Conservation (phyloP, 352 stramenopile genomes). For the Globisporangium solare region DNA sequence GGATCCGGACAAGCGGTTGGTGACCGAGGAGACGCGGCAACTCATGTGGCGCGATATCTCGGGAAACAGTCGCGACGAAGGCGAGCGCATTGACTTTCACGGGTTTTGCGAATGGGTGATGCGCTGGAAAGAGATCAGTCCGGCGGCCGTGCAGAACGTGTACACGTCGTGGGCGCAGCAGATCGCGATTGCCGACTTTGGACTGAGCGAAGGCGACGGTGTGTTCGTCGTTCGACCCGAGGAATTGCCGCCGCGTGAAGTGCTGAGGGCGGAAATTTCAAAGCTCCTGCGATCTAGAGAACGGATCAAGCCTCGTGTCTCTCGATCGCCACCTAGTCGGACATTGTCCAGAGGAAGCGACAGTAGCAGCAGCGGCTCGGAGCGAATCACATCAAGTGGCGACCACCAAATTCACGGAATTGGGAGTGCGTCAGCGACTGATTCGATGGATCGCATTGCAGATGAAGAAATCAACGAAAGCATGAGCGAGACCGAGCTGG, state of each 20-base stretch:
- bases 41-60: slow-evolving; percentile 39
- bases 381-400: not conserved
- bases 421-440: not conserved
- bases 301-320: slow-evolving; percentile 2
- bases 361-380: not conserved
- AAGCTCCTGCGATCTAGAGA: slow-evolving; percentile 13
- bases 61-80: slow-evolving; percentile 8
- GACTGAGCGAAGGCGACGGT: slow-evolving; percentile 59
- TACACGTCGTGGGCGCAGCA: slow-evolving; percentile 77
- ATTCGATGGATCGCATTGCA: not conserved
- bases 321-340: not conserved
- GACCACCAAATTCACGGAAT: not conserved
- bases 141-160: slow-evolving; percentile 56
- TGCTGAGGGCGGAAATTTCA: slow-evolving; percentile 23
- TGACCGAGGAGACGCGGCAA: slow-evolving; percentile 41
- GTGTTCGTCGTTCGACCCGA: slow-evolving; percentile 61
- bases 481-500: not conserved
- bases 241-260: slow-evolving; percentile 25
- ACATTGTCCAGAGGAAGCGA: not conserved
- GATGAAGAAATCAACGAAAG: slow-evolving; percentile 2
- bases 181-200: slow-evolving; percentile 66
- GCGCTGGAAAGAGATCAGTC: slow-evolving; percentile 72
- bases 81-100: slow-evolving; percentile 59
- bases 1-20: slow-evolving; percentile 41
- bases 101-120: slow-evolving; percentile 76